Base-by-base conservation (phyloP, 305 asterid genomes). In the Fraxinus velutina region DNA sequence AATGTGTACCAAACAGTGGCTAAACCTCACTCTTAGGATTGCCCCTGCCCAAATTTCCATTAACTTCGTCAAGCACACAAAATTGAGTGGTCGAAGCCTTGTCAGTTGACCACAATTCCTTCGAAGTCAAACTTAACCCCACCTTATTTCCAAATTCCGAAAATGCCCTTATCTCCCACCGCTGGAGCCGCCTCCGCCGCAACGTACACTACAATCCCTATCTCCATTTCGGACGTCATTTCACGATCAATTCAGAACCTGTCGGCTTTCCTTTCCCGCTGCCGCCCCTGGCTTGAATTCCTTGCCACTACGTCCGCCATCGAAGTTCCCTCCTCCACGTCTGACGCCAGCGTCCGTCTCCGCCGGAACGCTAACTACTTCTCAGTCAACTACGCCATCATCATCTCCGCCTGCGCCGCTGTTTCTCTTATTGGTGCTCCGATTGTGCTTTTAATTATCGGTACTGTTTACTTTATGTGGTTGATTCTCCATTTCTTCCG, bases 281-380 rank as follows among this genome's bases (percentile, higher is more conserved):
- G 84, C 89, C 94, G 97, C 30, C 92, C 96, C n/a, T 92, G 97
- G 97, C 90, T 93, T 74, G 96, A 93, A 82, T 90, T 93, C 81
- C 77, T 94, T 34, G 75, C 97, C 75, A 83, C 86, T 78, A 76
- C 86, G 33, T 80, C 88, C 73, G 70, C 91, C 72, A 79, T 93
- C 80, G 88, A 87, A 82, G 22, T 88, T 83, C 94, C 94, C 1
- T 24, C 87, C 13, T 90, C 95, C 71, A 17, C 88, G 82, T 84
- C 97, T 85, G 81, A 66, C 37, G 92, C 93, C 34, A 22, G 55
- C 70, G 74, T 79, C 78, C 85, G 97, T 39, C 81, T 94, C 87
- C 92, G 90, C 72, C 88, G 88, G 32, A 92, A 92, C 85, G 83
- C 83, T 75, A 79, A 75, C 24, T 90, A 93, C 85, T 94, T 94